Conservation (phyloP, 305 asterid species). For the Fraxinus albicans region DNA sequence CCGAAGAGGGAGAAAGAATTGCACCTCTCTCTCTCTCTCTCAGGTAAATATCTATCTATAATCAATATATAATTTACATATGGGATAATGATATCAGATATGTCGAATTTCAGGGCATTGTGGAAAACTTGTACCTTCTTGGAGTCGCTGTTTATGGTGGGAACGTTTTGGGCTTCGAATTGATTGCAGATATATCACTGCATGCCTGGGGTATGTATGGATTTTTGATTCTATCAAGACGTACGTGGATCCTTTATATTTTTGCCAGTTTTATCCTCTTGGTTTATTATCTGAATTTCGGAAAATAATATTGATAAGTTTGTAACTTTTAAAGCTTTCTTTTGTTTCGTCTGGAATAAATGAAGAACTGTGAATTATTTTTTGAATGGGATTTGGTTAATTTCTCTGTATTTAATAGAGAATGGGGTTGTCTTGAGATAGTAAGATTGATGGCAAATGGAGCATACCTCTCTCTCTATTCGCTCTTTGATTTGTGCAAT, state of each 20-base stretch:
- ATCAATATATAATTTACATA: neutral
- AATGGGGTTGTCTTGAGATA: neutral
- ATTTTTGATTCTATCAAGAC: neutral
- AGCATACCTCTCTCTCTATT: neutral
- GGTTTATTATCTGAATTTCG: neutral
- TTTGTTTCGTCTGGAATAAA: neutral
- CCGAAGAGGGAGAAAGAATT: conserved; percentile 17
- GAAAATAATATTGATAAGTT: neutral
- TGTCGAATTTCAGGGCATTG: conserved; percentile 22
- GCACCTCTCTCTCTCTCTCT: conserved; percentile 18
- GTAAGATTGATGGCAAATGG: neutral
- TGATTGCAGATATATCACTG: conserved; percentile 42
- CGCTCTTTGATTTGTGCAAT: neutral
- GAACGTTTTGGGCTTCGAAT: conserved; percentile 42
- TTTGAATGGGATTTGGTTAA: neutral
- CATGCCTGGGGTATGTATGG: conserved; percentile 60
- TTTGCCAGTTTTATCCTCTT: neutral
- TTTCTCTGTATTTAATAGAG: neutral
- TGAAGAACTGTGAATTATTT: neutral
- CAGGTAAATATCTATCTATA: conserved; percentile 23
- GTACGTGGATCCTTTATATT: neutral
- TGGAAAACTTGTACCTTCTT: conserved; percentile 24
- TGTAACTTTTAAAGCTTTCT: neutral
- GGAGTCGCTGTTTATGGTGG: conserved; percentile 44
- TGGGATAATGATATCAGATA: neutral